Conservation (phyloP, 495 filamentous ascomycete species). For the Amphirosellinia nigrospora region DNA sequence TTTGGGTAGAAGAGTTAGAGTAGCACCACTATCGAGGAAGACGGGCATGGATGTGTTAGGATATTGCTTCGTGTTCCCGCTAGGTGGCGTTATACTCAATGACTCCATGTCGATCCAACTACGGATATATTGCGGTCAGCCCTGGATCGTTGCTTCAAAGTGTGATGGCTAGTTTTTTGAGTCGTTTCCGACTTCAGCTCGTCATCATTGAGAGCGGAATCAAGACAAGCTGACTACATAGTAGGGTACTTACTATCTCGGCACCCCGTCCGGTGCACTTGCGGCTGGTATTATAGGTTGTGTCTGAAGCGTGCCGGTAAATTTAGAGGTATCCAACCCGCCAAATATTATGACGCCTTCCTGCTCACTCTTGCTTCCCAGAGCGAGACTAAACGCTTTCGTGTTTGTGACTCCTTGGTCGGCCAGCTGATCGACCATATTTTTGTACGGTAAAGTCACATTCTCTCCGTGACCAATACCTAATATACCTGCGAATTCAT, state of each 20-base stretch:
- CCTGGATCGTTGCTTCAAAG: neutral
- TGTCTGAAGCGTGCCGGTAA: constrained; percentile 69
- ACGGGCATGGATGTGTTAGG: constrained; percentile 62
- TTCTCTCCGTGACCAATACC: constrained; percentile 54
- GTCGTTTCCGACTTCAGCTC: neutral
- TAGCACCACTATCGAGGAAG: constrained; percentile 88
- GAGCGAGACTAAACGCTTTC: constrained; percentile 55
- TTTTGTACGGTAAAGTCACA: constrained; percentile 48
- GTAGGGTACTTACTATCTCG: constrained; percentile 39
- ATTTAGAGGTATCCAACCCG: constrained; percentile 87
- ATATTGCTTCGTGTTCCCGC: constrained; percentile 51
- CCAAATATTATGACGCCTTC: constrained; percentile 90
- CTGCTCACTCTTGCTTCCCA: constrained; percentile 53
- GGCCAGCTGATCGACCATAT: constrained; percentile 52
- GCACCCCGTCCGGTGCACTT: constrained; percentile 50
- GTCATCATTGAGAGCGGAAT: neutral
- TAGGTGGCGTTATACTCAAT: constrained; percentile 57
- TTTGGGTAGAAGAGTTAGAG: constrained; percentile 84
- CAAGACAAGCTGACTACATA: neutral
- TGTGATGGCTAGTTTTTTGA: neutral
- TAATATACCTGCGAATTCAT: constrained; percentile 54
- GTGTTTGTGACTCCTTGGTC: constrained; percentile 48
- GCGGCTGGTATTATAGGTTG: constrained; percentile 66
- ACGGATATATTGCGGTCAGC: constrained; percentile 5
- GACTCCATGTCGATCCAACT: constrained; percentile 67